Evolutionary conservation across 1,284 basidiomycete species (phyloP).

Genomic region (Heterobasidion parviporum): DNA sequence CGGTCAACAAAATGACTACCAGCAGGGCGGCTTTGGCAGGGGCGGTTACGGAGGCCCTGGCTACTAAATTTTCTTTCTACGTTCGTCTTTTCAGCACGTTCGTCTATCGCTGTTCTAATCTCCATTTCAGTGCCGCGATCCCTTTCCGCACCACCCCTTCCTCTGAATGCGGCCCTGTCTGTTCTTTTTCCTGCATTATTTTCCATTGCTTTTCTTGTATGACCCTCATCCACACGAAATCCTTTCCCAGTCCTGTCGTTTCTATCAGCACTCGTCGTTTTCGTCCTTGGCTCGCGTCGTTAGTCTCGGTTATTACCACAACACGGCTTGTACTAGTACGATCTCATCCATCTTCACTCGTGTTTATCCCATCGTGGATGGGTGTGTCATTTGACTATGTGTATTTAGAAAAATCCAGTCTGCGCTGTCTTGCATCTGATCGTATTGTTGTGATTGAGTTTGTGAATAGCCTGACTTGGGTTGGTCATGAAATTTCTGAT

Average conservation of each 20-base stretch:
- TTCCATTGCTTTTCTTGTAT: slow-evolving; percentile 15
- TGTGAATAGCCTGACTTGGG: too few species aligned
- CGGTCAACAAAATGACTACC: slow-evolving; percentile 19
- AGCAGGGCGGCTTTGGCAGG: slow-evolving; percentile 19
- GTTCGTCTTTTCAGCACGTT: too few species aligned
- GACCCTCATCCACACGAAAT: slow-evolving; percentile 28
- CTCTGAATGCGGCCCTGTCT: slow-evolving; percentile 6
- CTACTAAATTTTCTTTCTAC: slow-evolving; percentile 2
- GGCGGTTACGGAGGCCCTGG: slow-evolving; percentile 17
- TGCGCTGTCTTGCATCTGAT: too few species aligned
- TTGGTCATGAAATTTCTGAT: too few species aligned
- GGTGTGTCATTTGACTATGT: slow-evolving; percentile 12
- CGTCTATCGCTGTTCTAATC: neutral
- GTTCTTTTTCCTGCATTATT: slow-evolving; percentile 1
- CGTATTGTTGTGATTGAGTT: too few species aligned
- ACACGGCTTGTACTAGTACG: slow-evolving; percentile 38
- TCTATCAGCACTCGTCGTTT: slow-evolving; percentile 30
- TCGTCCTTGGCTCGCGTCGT: slow-evolving; percentile 25
- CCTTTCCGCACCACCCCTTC: neutral
- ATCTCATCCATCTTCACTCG: slow-evolving; percentile 9
- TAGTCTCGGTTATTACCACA: slow-evolving; percentile 24
- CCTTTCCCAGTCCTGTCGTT: slow-evolving; percentile 24
- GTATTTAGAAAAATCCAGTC: slow-evolving; percentile 6
- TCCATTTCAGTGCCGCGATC: slow-evolving; percentile 1
- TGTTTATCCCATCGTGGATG: slow-evolving; percentile 12